phyloP scores from a whole-genome alignment of 139 green algal genomes.

The Chlorokybus atmophyticus region DNA sequence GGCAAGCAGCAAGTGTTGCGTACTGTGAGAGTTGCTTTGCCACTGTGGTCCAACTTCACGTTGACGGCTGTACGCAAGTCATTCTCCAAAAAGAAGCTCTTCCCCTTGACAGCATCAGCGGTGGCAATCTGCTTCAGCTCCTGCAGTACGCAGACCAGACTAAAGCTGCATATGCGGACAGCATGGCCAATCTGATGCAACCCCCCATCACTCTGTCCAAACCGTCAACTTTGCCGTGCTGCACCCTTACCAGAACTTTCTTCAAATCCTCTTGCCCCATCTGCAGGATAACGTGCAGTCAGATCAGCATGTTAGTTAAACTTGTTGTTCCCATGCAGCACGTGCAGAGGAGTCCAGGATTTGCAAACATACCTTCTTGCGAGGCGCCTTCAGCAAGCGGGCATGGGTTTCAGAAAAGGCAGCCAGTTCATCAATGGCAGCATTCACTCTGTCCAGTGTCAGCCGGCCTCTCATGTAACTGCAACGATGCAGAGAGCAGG shows the following conservation, averaged over 20 bases:
- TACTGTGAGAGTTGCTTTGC: not conserved
- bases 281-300: not conserved
- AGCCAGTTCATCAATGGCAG: not conserved
- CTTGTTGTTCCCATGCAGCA: not conserved
- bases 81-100: not conserved
- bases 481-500: not conserved
- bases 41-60: not conserved
- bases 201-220: slow-evolving; percentile 1
- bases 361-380: not conserved
- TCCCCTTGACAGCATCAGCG: not conserved
- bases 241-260: not conserved
- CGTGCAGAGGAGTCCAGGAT: not conserved
- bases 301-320: not conserved
- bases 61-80: not conserved
- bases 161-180: too few relatives aligned
- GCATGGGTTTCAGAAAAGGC: not conserved
- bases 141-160: not conserved
- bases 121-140: not conserved
- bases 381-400: not conserved
- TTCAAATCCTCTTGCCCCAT: not conserved
- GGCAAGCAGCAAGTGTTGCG: too few relatives aligned
- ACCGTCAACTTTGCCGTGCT: not conserved
- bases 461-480: not conserved
- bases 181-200: too few relatives aligned
- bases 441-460: not conserved